Base-by-base conservation (phyloP, 345 rosid genomes). In the Syzygium oleosum region DNA sequence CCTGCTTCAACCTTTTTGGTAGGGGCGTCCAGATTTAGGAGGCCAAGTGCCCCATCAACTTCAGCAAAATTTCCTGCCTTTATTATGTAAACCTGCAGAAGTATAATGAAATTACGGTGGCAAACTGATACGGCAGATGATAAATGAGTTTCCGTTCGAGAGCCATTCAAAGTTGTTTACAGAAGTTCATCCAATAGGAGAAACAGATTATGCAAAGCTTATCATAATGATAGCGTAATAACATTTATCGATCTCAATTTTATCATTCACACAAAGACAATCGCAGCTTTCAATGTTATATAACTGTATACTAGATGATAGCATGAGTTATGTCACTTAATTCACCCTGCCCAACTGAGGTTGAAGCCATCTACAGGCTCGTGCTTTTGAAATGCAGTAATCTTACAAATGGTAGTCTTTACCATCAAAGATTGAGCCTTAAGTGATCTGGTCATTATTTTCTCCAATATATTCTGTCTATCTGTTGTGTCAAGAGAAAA, bases 31-130 rank as follows among this genome's bases (percentile, higher is more conserved):
- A 95, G 90, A 92, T 92, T 93, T 51, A 95, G 93, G 49, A 94
- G 95, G 88, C 96, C 94, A 87, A 94, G 91, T 84, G 95, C 96
- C 55, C 97, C 96, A 86, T 95, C 96, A 58, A 95, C 91, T 87
- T 95, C 97, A 41, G 91, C 88, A 59, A 92, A 91, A 88, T 94
- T 94, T 86, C 92, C 90, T 25, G 94, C 93, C 90, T 93, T 95
- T 91, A 94, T 90, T 85, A 94, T 89, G 90, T 93, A 94, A 51
- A 94, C 93, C 97, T 95, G 89, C 91, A 90, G 85, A 87, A 73
- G 25, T 49, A 34, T 73, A 73, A 73, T 34, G 46, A 87, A 51
- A 84, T 52, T 53, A 89, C 54, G 83, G 58, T 63, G 54, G 34
- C 34, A 16, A 63, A 61, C 87, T 51, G 51, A 46, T 27, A 83